phyloP scores from a whole-genome alignment of 768 basidiomycete genomes.

The Leccinellum rugosiceps region DNA sequence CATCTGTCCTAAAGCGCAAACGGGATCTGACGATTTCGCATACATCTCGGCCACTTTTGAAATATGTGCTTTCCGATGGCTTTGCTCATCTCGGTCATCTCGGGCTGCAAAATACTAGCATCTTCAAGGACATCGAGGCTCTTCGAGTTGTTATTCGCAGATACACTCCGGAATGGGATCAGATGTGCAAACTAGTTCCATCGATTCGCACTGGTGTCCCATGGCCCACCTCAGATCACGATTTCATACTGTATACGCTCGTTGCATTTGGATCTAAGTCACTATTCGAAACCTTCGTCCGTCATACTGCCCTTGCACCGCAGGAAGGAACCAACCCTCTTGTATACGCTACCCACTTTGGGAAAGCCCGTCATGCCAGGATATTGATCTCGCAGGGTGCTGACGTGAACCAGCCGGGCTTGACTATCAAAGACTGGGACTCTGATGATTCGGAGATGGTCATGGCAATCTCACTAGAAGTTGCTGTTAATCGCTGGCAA shows the following conservation, averaged over 20 bases:
- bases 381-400: neutral
- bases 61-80: slow-evolving; percentile 10
- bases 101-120: neutral
- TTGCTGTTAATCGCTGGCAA: slow-evolving; percentile 1
- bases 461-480: neutral
- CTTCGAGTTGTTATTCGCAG: neutral
- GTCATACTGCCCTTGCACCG: neutral
- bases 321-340: slow-evolving; percentile 1
- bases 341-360: slow-evolving; percentile 1
- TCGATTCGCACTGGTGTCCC: neutral
- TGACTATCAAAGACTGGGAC: neutral
- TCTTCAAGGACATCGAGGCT: slow-evolving; percentile 1
- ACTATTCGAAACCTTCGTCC: neutral
- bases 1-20: neutral
- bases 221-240: slow-evolving; percentile 5
- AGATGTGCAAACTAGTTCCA: neutral
- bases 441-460: neutral
- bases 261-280: slow-evolving; percentile 1
- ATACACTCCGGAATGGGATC: neutral
- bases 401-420: neutral
- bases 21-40: neutral
- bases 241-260: slow-evolving; percentile 3
- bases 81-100: slow-evolving; percentile 8
- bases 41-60: neutral
- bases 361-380: neutral